Conservation (phyloP, 139 green algal genomes). For the Eudorina sp. region DNA sequence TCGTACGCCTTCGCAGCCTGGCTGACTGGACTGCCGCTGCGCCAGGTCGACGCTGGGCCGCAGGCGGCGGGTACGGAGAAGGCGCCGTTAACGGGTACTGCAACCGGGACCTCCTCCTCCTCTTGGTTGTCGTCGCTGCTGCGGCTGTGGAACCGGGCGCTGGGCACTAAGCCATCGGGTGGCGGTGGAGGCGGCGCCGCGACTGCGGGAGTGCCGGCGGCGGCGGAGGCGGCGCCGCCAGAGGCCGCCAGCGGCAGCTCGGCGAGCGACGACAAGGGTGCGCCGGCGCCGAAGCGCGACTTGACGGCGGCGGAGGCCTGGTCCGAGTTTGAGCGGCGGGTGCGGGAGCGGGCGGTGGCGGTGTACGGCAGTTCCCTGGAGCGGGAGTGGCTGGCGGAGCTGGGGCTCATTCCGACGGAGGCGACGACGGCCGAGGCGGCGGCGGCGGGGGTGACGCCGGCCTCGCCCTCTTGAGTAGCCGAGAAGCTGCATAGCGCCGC, state of each 20-base stretch:
- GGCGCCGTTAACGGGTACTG: not conserved
- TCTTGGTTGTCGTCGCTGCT: not conserved
- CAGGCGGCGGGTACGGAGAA: too few relatives aligned
- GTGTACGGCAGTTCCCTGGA: slow-evolving; percentile 7
- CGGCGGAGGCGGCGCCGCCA: not conserved
- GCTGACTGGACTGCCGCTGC: slow-evolving; percentile 15
- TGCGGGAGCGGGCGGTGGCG: not conserved
- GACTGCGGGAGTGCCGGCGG: not conserved
- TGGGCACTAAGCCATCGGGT: not conserved
- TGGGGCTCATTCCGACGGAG: not conserved
- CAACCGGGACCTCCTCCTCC: not conserved
- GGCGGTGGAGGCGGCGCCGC: not conserved
- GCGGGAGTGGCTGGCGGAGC: slow-evolving; percentile 11
- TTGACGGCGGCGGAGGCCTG: not conserved
- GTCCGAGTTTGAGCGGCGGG: not conserved
- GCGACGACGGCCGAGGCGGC: not conserved
- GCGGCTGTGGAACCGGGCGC: not conserved
- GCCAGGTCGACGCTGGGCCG: too few relatives aligned
- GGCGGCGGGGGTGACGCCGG: too few relatives aligned
- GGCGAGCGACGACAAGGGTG: not conserved
- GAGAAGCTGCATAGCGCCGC: too few relatives aligned
- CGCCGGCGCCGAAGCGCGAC: not conserved
- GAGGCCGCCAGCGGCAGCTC: not conserved
- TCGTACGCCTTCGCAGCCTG: slow-evolving; percentile 31
- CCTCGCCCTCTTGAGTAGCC: too few relatives aligned